Conservation (phyloP, 75 land plant genomes). For the Pinus taeda region DNA sequence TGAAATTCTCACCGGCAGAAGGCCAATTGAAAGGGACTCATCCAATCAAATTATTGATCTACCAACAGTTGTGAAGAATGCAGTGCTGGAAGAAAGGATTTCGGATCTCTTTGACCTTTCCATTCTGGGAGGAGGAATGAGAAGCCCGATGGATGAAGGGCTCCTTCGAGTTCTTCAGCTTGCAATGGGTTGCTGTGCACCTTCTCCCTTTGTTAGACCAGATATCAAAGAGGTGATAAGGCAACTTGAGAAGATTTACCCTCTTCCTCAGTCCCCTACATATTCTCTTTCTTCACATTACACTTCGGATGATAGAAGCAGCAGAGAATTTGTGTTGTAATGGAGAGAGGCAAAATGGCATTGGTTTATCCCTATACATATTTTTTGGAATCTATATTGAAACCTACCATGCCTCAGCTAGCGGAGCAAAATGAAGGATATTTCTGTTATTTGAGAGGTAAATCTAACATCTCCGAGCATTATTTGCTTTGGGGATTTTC, state of each 20-base stretch:
- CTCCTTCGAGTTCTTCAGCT: conserved; percentile 59
- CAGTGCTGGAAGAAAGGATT: conserved; percentile 51
- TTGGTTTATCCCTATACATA: background rate
- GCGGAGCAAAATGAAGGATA: no score
- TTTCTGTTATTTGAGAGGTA: no score
- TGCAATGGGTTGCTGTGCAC: conserved; percentile 88
- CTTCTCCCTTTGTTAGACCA: conserved; percentile 68
- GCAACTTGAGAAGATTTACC: conserved; percentile 69
- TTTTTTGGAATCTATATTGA: background rate
- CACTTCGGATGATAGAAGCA: conserved; percentile 11
- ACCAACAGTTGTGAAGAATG: conserved; percentile 46
- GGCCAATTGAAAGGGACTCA: conserved; percentile 31
- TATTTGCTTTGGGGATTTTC: no score
- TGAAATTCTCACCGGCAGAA: conserved; percentile 67
- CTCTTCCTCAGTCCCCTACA: conserved; percentile 1
- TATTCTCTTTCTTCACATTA: conserved; percentile 3
- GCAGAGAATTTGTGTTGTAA: conserved; percentile 9
- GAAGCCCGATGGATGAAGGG: conserved; percentile 38
- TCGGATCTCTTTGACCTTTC: conserved; percentile 52
- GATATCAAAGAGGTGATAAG: conserved; percentile 45
- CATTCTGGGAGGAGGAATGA: conserved; percentile 17
- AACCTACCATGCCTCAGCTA: no score
- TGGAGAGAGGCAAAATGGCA: background rate
- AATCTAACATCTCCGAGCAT: no score
- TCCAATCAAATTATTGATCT: conserved; percentile 39